Percentiles rank a stretch among this genome's conserved stretches.
phyloP scores from a whole-genome alignment of 495 filamentous ascomycete species.

The Aspergillus coremiiformis region DNA sequence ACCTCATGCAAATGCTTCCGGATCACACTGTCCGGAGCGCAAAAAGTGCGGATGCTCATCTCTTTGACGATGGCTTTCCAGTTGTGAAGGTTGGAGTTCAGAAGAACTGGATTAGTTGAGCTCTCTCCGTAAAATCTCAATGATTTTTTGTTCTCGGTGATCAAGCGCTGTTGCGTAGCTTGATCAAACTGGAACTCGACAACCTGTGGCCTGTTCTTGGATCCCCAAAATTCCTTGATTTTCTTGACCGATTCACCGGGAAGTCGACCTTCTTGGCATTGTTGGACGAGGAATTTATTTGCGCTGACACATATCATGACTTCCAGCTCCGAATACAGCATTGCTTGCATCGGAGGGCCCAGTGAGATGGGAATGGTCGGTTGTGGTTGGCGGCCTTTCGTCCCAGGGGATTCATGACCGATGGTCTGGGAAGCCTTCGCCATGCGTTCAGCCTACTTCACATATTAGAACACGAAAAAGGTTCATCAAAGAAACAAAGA shows the following conservation, averaged over 20 bases:
- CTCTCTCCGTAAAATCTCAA: conserved; percentile 43
- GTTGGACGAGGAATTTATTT: conserved; percentile 42
- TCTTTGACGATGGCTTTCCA: conserved; percentile 46
- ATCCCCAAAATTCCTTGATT: conserved; percentile 36
- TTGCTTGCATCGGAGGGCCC: conserved; percentile 37
- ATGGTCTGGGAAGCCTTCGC: conserved; percentile 14
- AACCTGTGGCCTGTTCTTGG: conserved; percentile 47
- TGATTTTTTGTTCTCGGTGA: conserved; percentile 41
- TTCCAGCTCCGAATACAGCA: conserved; percentile 49
- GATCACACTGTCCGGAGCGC: conserved; percentile 45
- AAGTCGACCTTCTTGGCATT: conserved; percentile 41
- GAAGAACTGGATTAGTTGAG: conserved; percentile 30
- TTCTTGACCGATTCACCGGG: conserved; percentile 42
- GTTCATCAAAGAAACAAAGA: not conserved
- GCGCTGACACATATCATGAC: conserved; percentile 46
- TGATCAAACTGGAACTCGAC: conserved; percentile 53
- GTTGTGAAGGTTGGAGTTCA: conserved; percentile 42
- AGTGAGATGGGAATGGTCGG: conserved; percentile 39
- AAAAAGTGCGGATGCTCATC: conserved; percentile 50
- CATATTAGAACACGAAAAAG: conserved; percentile 1
- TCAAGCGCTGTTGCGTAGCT: conserved; percentile 46
- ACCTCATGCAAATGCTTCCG: conserved; percentile 48
- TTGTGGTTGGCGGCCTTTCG: conserved; percentile 11
- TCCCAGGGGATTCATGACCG: conserved; percentile 5
- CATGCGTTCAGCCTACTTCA: conserved; percentile 15